phyloP scores from a whole-genome alignment of 176 grass and related monocot genomes.

The Thinopyrum elongatum region DNA sequence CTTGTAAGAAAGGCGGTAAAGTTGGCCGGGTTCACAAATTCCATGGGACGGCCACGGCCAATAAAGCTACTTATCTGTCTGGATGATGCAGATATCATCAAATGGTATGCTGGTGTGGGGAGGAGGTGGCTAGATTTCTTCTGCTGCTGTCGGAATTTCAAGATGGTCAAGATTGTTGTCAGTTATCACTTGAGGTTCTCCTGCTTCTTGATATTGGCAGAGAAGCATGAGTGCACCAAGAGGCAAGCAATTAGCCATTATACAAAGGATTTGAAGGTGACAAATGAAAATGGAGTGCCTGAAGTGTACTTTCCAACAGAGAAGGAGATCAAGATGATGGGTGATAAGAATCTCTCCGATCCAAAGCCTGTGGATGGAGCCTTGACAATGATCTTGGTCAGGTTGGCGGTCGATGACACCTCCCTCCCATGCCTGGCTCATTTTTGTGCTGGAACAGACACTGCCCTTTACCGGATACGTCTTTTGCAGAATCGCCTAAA shows the following conservation, averaged over 20 bases:
- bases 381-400: slow-evolving; percentile 75
- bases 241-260: slow-evolving; percentile 86
- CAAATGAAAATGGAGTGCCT: slow-evolving; percentile 43
- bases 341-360: slow-evolving; percentile 70
- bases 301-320: slow-evolving; percentile 80
- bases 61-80: slow-evolving; percentile 89
- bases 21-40: slow-evolving; percentile 86
- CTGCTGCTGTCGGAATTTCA: slow-evolving; percentile 86
- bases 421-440: slow-evolving; percentile 57
- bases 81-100: slow-evolving; percentile 88
- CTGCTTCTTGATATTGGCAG: slow-evolving; percentile 88
- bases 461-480: slow-evolving; percentile 69
- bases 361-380: slow-evolving; percentile 77
- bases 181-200: slow-evolving; percentile 95
- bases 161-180: slow-evolving; percentile 83
- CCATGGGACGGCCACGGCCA: slow-evolving; percentile 75
- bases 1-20: slow-evolving; percentile 76
- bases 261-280: slow-evolving; percentile 81
- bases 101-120: slow-evolving; percentile 89
- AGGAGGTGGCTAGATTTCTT: slow-evolving; percentile 92
- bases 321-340: slow-evolving; percentile 93
- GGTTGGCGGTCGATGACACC: slow-evolving; percentile 58
- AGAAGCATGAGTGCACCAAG: slow-evolving; percentile 90
- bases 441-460: slow-evolving; percentile 68
- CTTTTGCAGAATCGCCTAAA: slow-evolving; percentile 92